These are phyloP conservation scores for Ceratocystis destructans DNA, from an alignment of 2,329 filamentous ascomycete genomes.

Conservation along the genomic window DNA sequence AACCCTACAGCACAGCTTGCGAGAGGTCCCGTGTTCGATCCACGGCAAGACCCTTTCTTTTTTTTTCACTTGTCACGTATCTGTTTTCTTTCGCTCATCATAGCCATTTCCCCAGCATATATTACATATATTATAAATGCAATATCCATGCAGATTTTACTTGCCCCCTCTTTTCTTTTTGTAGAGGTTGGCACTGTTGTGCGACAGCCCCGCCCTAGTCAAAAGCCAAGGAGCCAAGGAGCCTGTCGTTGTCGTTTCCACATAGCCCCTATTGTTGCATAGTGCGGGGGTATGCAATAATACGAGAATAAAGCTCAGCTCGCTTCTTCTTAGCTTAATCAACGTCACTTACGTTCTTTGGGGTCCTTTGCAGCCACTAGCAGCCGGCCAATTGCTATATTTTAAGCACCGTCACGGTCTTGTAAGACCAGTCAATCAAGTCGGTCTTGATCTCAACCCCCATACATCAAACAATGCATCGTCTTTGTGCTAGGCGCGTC, in stretches of 20 bases:
- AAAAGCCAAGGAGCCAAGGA: no score
- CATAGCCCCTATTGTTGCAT: conserved; percentile 10
- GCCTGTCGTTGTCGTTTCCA: no score
- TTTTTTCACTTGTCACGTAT: neutral
- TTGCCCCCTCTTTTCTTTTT: neutral
- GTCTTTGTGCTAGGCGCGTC: neutral
- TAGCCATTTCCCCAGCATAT: neutral
- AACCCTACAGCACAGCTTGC: conserved; percentile 25
- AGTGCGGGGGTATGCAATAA: conserved; percentile 12
- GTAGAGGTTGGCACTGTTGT: neutral
- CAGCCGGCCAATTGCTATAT: neutral
- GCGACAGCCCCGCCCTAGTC: no score
- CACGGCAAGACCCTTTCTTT: conserved; percentile 20
- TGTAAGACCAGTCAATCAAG: neutral
- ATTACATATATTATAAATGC: no score
- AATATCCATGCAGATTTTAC: neutral
- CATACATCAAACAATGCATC: neutral
- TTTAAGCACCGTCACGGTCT: no score
- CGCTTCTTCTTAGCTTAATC: neutral
- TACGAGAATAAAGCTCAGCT: neutral
- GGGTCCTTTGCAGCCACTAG: neutral
- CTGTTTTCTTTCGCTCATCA: neutral
- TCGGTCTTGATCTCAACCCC: neutral
- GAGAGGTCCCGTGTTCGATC: conserved; percentile 23
- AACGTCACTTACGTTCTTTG: neutral